Evolutionary conservation across 768 basidiomycete species (phyloP).

Genomic region (Sarcomyxa edulis): DNA sequence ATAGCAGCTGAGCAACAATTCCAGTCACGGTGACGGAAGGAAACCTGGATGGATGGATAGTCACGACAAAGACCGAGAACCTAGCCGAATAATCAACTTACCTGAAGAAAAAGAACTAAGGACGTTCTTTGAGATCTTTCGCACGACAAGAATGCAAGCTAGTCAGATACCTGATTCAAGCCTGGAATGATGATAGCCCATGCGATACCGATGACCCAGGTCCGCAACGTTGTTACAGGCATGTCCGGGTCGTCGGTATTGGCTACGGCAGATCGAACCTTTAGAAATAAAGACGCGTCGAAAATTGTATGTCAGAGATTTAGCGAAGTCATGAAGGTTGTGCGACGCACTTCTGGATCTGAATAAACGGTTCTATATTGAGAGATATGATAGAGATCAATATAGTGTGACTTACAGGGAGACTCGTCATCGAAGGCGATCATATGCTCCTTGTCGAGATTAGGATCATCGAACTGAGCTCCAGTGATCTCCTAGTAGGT

Average conservation of each 20-base stretch:
- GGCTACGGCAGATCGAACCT: slow-evolving; percentile 65
- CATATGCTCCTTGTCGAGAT: slow-evolving; percentile 33
- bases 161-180: slow-evolving; percentile 51
- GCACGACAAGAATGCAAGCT: too few species aligned
- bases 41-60: slow-evolving; percentile 64
- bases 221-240: slow-evolving; percentile 45
- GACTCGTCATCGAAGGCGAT: slow-evolving; percentile 31
- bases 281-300: slow-evolving; percentile 75
- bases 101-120: slow-evolving; percentile 72
- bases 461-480: slow-evolving; percentile 36
- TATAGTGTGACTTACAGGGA: slow-evolving; percentile 20
- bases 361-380: not conserved
- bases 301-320: too few species aligned
- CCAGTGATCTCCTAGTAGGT: too few species aligned
- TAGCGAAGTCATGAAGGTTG: too few species aligned
- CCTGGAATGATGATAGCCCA: slow-evolving; percentile 55
- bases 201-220: slow-evolving; percentile 47
- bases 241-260: slow-evolving; percentile 59
- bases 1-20: slow-evolving; percentile 66
- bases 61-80: too few species aligned
- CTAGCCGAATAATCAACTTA: too few species aligned
- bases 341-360: too few species aligned
- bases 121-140: too few species aligned
- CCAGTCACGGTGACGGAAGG: slow-evolving; percentile 30
- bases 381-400: slow-evolving; percentile 4